Evolutionary conservation across 768 basidiomycete species (phyloP).

Genomic region (Leccinellum rugosiceps): DNA sequence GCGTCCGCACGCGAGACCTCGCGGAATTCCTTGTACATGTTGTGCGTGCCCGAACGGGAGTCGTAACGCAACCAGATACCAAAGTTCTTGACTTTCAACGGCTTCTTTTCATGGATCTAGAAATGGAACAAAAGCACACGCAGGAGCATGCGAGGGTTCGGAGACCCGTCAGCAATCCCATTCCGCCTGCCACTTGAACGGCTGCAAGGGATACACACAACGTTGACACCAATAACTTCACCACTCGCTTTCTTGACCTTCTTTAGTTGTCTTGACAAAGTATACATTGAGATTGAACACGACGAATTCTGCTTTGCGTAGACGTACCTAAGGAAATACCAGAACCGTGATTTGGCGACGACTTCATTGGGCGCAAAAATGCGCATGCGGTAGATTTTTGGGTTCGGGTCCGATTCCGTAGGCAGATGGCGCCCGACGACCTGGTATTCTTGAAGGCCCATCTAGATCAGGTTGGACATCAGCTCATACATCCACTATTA

Average conservation of each 20-base stretch:
- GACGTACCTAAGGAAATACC: constrained; percentile 93
- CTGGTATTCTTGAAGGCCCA: constrained; percentile 89
- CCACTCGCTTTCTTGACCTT: constrained; percentile 99
- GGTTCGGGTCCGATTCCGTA: constrained; percentile 86
- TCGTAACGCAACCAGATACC: constrained; percentile 99
- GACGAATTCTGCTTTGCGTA: background rate
- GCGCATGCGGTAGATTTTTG: constrained; percentile 99
- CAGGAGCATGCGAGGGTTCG: constrained; percentile 6
- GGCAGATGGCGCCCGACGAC: constrained; percentile 97
- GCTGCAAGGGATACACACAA: constrained; percentile 78
- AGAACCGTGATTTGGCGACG: constrained; percentile 98
- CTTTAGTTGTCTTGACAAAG: constrained; percentile 72
- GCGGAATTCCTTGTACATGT: constrained; percentile 99
- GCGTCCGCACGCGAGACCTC: constrained; percentile 93
- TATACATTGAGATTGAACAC: background rate
- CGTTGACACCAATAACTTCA: constrained; percentile 98
- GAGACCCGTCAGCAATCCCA: constrained; percentile 51
- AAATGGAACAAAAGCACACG: constrained; percentile 19
- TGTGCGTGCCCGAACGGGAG: constrained; percentile 99
- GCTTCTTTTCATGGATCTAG: constrained; percentile 98
- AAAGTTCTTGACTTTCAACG: constrained; percentile 99
- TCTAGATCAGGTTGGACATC: constrained; percentile 37
- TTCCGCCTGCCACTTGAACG: constrained; percentile 88
- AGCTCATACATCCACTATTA: constrained; percentile 20
- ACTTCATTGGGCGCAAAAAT: constrained; percentile 99